Evolutionary conservation across 306 rosid genomes (phyloP).

Genomic region (Cotoneaster glaucophyllus): DNA sequence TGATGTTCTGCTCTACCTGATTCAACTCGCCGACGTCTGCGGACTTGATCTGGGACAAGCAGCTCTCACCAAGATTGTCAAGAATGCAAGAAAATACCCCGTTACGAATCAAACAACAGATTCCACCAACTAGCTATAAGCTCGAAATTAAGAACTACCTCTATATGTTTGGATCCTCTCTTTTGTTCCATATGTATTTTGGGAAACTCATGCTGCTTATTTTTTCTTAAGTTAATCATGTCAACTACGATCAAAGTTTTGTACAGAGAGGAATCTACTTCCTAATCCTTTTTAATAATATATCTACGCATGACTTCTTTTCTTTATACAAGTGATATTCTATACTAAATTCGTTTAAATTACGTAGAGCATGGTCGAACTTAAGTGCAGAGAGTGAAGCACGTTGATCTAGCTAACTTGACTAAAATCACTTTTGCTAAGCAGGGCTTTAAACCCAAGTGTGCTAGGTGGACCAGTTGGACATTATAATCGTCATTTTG

Average conservation of each 20-base stretch:
- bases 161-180: not conserved
- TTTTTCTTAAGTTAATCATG: not conserved
- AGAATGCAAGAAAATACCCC: conserved; percentile 69
- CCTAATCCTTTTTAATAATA: not conserved
- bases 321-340: too few relatives aligned
- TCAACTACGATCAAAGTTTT: not conserved
- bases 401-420: too few relatives aligned
- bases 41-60: conserved; percentile 78
- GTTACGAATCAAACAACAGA: conserved; percentile 22
- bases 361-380: fast-evolving
- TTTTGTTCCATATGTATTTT: too few relatives aligned
- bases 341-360: too few relatives aligned
- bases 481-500: too few relatives aligned
- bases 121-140: conserved; percentile 17
- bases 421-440: too few relatives aligned
- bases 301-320: not conserved
- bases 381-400: too few relatives aligned
- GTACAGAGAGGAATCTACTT: not conserved
- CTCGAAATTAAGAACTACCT: not conserved
- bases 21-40: conserved; percentile 69
- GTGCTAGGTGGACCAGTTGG: not conserved
- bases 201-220: not conserved
- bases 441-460: not conserved
- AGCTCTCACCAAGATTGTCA: conserved; percentile 52
- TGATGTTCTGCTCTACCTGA: conserved; percentile 65